Evolutionary conservation across 179 eudicot genomes (phyloP).

Genomic region (Drosera spatulata): DNA sequence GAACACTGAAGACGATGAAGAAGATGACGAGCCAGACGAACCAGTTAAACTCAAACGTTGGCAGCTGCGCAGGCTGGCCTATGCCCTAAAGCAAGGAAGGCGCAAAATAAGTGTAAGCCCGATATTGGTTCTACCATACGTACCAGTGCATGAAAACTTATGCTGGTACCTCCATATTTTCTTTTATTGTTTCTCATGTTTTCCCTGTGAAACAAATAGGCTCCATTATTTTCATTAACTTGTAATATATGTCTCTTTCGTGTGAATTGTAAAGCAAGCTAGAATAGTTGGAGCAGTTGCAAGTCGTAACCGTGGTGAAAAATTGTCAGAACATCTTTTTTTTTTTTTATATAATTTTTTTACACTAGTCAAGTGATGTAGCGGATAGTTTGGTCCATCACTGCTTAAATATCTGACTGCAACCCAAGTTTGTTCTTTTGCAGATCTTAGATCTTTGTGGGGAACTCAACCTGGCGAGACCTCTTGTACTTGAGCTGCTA

Average conservation of each 20-base stretch:
- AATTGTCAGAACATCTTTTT: too few relatives aligned
- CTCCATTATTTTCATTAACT: too few relatives aligned
- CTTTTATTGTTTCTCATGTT: not conserved
- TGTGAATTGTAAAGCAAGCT: not conserved
- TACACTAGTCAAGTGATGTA: too few relatives aligned
- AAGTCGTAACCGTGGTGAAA: too few relatives aligned
- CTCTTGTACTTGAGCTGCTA: constrained; percentile 69
- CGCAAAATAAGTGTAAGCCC: constrained; percentile 80
- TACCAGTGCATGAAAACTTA: not conserved
- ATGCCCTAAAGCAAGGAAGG: constrained; percentile 77
- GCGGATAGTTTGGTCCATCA: too few relatives aligned
- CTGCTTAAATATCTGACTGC: not conserved
- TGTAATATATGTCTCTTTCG: too few relatives aligned
- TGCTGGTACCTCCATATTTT: not conserved
- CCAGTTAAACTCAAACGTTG: constrained; percentile 55
- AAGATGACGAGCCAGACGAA: constrained; percentile 24
- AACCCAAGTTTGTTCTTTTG: constrained; percentile 7
- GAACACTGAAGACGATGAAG: constrained; percentile 15
- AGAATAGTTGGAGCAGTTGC: too few relatives aligned
- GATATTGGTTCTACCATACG: too few relatives aligned
- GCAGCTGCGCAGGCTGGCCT: constrained; percentile 79
- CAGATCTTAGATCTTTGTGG: constrained; percentile 86
- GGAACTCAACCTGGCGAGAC: constrained; percentile 80
- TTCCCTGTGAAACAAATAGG: too few relatives aligned
- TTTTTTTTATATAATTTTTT: too few relatives aligned